A percentile compares a stretch with the other conserved stretches of the same genome.
These are phyloP conservation scores for Nicotiana sylvestris DNA, from an alignment of 257 asterid genomes.

Conservation along the genomic window DNA sequence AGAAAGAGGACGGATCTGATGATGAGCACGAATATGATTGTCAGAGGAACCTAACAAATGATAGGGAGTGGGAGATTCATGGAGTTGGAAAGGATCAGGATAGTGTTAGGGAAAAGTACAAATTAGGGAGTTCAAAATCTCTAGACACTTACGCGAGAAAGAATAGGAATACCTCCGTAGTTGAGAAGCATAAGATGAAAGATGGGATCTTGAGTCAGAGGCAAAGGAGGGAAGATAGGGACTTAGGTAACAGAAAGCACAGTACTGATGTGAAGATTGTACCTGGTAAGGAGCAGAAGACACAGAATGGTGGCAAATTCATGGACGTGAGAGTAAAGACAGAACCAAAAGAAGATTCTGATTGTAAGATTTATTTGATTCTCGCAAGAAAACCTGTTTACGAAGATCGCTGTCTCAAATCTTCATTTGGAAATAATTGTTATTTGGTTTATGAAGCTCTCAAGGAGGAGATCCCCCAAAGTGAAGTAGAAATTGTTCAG, in stretches of 20 bases:
- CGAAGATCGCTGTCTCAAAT: neutral
- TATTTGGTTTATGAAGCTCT: neutral
- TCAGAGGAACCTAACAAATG: neutral
- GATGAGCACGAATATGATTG: neutral
- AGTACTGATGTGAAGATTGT: neutral
- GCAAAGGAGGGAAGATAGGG: neutral
- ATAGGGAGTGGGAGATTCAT: neutral
- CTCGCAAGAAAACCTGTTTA: neutral
- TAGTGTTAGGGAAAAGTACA: neutral
- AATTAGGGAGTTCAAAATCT: neutral
- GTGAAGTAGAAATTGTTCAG: constrained; percentile 31
- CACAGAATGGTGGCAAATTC: constrained; percentile 1
- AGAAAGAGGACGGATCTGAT: constrained; percentile 8
- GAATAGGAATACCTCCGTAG: neutral
- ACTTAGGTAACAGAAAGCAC: neutral
- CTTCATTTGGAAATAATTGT: neutral
- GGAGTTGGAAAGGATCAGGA: neutral
- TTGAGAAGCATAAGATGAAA: neutral
- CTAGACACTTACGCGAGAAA: neutral
- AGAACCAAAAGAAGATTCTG: neutral
- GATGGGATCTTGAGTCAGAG: neutral
- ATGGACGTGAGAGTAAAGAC: neutral
- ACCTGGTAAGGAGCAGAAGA: neutral
- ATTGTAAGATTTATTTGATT: neutral
- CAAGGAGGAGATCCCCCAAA: neutral